A percentile compares a stretch with the other conserved stretches of the same genome.
These are phyloP conservation scores for Paramecium tetraurelia DNA, from an alignment of 73 alveolate genomes.

Conservation along the genomic window DNA sequence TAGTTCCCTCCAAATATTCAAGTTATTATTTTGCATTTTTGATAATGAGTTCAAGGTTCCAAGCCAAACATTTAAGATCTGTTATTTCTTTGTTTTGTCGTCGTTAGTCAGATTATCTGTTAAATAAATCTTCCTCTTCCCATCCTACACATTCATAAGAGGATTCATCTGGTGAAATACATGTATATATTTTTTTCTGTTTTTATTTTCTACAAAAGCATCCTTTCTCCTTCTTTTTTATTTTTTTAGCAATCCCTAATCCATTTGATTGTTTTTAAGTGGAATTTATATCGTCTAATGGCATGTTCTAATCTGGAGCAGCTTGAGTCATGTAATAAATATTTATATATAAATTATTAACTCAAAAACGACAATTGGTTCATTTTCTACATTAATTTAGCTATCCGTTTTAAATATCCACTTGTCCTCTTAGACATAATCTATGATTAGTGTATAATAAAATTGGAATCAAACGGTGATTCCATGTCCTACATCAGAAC, in stretches of 20 bases:
- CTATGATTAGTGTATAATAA: background rate
- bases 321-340: background rate
- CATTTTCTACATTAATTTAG: background rate
- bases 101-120: background rate
- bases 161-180: background rate
- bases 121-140: background rate
- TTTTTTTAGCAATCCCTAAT: background rate
- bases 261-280: background rate
- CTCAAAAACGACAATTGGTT: constrained; percentile 20
- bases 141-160: background rate
- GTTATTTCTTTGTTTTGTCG: background rate
- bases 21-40: constrained; percentile 1
- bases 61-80: background rate
- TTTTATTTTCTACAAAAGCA: background rate
- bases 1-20: constrained; percentile 29
- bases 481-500: background rate
- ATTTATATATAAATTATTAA: background rate
- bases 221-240: background rate
- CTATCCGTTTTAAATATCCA: background rate
- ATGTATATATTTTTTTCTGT: background rate
- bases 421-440: background rate
- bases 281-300: background rate
- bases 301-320: background rate
- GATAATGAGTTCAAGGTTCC: background rate
- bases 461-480: background rate